phyloP scores from a whole-genome alignment of 1,139 yeast genomes.

The Geotrichum klebahnii region DNA sequence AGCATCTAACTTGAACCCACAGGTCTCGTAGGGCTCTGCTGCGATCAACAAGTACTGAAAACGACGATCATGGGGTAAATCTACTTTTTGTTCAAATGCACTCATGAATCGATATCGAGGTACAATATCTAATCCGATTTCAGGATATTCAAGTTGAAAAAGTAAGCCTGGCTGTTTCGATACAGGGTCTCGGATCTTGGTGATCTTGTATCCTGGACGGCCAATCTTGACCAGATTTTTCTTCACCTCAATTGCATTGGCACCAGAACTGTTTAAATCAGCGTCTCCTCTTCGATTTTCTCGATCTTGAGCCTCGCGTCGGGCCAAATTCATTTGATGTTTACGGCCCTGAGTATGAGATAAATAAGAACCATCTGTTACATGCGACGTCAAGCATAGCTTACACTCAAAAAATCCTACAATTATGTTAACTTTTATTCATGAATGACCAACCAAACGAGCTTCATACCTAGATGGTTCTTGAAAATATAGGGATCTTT shows the following conservation, averaged over 20 bases:
- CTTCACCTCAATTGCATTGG: conserved; percentile 39
- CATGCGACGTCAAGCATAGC: conserved; percentile 71
- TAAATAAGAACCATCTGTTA: conserved; percentile 68
- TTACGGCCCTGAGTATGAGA: conserved; percentile 76
- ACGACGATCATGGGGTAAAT: conserved; percentile 41
- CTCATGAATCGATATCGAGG: conserved; percentile 75
- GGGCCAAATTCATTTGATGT: conserved; percentile 65
- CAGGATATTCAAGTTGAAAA: conserved; percentile 55
- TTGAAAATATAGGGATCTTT: conserved; percentile 71
- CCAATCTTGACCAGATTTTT: conserved; percentile 62
- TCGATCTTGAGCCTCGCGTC: conserved; percentile 44
- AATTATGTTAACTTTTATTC: too few species aligned
- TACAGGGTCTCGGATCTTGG: conserved; percentile 61
- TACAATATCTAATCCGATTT: conserved; percentile 44
- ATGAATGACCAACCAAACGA: too few species aligned
- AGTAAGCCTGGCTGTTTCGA: conserved; percentile 58
- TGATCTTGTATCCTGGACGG: conserved; percentile 61
- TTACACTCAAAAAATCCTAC: conserved; percentile 70
- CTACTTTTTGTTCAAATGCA: conserved; percentile 60
- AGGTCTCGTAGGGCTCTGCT: conserved; percentile 80
- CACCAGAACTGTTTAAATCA: conserved; percentile 20
- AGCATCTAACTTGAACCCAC: conserved; percentile 66
- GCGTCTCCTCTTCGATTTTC: conserved; percentile 22
- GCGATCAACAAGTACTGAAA: conserved; percentile 68
- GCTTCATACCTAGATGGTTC: conserved; percentile 73